These are phyloP conservation scores for Cicer chorassanicum DNA, from an alignment of 306 rosid genomes.

Conservation along the genomic window DNA sequence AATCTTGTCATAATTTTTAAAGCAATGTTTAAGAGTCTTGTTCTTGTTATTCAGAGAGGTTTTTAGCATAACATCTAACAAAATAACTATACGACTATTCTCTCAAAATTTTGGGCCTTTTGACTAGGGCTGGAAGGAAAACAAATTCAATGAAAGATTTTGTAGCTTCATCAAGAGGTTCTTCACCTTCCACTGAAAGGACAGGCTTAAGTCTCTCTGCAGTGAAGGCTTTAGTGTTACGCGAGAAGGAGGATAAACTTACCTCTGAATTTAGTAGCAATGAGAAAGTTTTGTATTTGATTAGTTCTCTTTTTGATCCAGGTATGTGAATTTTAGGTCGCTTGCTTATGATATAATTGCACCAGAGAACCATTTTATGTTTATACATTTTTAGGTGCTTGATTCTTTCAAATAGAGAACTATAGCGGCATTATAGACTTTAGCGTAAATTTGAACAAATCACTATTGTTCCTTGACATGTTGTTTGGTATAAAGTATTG, in stretches of 20 bases:
- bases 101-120: slow-evolving; percentile 47
- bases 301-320: slow-evolving; percentile 71
- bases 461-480: too few relatives aligned
- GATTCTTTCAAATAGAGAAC: slow-evolving; percentile 29
- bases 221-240: slow-evolving; percentile 80
- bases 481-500: too few relatives aligned
- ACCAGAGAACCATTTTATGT: slow-evolving; percentile 19
- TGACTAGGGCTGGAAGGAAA: slow-evolving; percentile 81
- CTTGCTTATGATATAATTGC: slow-evolving; percentile 32
- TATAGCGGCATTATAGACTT: too few relatives aligned
- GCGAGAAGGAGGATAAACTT: slow-evolving; percentile 78
- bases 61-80: slow-evolving; percentile 20
- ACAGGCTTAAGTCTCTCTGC: slow-evolving; percentile 76
- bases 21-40: slow-evolving; percentile 13
- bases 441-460: too few relatives aligned
- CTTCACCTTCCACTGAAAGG: slow-evolving; percentile 78
- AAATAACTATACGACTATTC: slow-evolving; percentile 18
- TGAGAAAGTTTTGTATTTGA: slow-evolving; percentile 66
- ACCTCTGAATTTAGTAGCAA: slow-evolving; percentile 60
- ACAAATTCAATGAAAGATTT: slow-evolving; percentile 80
- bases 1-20: slow-evolving; percentile 36
- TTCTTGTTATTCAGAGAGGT: slow-evolving; percentile 31
- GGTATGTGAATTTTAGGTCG: slow-evolving; percentile 63
- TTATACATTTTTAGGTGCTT: slow-evolving; percentile 19
- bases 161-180: slow-evolving; percentile 61